phyloP scores from a whole-genome alignment of 2,329 filamentous ascomycete species.

The Zelopaecilomyces penicillatus region DNA sequence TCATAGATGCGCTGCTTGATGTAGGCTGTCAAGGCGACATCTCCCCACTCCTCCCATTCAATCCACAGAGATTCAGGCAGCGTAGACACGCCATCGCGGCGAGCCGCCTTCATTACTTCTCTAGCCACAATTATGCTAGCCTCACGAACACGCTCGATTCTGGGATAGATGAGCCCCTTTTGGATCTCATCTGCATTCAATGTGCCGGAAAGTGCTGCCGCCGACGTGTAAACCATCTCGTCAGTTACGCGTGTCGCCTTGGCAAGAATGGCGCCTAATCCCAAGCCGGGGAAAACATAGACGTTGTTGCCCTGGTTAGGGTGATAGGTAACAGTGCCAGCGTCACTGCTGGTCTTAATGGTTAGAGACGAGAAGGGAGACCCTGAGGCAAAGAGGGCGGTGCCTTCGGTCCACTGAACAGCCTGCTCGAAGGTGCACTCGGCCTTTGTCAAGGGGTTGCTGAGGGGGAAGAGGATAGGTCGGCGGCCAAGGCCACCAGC shows the following conservation, averaged over 20 bases:
- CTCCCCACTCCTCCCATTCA: conserved; percentile 65
- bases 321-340: conserved; percentile 56
- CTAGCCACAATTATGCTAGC: conserved; percentile 79
- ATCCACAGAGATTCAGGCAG: conserved; percentile 61
- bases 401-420: conserved; percentile 81
- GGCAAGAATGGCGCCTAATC: conserved; percentile 83
- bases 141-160: conserved; percentile 83
- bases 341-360: conserved; percentile 48
- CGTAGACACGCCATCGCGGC: conserved; percentile 67
- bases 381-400: conserved; percentile 87
- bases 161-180: conserved; percentile 81
- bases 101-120: conserved; percentile 87
- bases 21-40: conserved; percentile 50
- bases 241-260: conserved; percentile 84
- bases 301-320: conserved; percentile 79
- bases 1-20: conserved; percentile 56
- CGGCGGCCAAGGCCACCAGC: conserved; percentile 59
- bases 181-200: conserved; percentile 75
- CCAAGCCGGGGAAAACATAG: conserved; percentile 96
- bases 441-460: conserved; percentile 91
- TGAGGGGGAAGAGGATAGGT: conserved; percentile 92
- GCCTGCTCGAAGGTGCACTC: conserved; percentile 97
- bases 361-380: conserved; percentile 77
- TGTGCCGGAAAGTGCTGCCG: conserved; percentile 67
- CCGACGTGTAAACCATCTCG: conserved; percentile 94